Percentiles rank a stretch among this genome's conserved stretches.
These are phyloP conservation scores for Rhododendron kiyosumense DNA, from an alignment of 148 eudicot species.

Conservation along the genomic window DNA sequence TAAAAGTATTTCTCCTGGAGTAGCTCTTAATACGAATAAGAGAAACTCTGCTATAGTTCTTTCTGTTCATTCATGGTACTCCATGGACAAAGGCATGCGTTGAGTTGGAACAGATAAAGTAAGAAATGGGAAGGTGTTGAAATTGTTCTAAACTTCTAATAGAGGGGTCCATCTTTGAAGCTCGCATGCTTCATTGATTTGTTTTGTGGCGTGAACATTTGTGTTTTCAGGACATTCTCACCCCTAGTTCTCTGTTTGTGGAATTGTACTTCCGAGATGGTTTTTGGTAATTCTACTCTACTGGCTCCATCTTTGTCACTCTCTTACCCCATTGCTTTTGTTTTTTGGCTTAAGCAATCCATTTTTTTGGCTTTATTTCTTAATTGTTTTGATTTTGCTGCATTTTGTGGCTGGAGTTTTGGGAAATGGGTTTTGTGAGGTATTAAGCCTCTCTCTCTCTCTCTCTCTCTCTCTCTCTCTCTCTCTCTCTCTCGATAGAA, in stretches of 20 bases:
- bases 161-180: neutral
- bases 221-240: neutral
- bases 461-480: neutral
- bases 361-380: neutral
- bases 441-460: no score
- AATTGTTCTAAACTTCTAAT: neutral
- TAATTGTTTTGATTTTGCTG: neutral
- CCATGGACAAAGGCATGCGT: neutral
- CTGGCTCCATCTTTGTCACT: neutral
- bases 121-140: neutral
- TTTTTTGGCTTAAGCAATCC: neutral
- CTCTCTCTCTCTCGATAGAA: neutral
- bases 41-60: neutral
- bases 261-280: neutral
- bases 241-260: neutral
- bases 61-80: neutral
- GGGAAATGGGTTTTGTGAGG: neutral
- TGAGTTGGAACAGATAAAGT: neutral
- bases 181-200: neutral
- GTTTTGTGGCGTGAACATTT: neutral
- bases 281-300: constrained; percentile 18
- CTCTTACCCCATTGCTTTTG: neutral
- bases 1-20: neutral
- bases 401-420: neutral
- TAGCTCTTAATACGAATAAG: neutral